These are phyloP conservation scores for Larix kaempferi DNA, from an alignment of 75 land plant species.

Conservation along the genomic window DNA sequence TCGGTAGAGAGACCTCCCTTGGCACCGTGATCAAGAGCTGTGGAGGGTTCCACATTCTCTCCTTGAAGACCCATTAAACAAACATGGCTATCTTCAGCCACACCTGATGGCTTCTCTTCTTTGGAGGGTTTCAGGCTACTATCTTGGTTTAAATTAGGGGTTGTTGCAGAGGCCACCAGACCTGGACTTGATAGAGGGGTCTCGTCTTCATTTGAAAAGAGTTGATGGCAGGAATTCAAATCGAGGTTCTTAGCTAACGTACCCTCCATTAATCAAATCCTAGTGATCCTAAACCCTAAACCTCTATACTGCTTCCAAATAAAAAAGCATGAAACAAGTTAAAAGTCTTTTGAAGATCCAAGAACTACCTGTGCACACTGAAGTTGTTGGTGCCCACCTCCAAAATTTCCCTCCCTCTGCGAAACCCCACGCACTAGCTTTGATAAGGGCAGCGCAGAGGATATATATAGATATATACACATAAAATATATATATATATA, in stretches of 20 bases:
- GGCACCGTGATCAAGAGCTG: not conserved
- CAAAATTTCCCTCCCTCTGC: too few species aligned
- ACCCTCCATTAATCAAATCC: not conserved
- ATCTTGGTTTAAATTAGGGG: constrained; percentile 1
- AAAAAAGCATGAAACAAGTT: too few species aligned
- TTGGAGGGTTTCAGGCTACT: not conserved
- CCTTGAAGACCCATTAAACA: constrained; percentile 2
- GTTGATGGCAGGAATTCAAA: not conserved
- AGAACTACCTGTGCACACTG: too few species aligned
- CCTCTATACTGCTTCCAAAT: too few species aligned
- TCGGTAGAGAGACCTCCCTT: not conserved
- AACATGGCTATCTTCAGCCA: not conserved
- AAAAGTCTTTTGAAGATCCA: too few species aligned
- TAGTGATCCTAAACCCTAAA: not conserved
- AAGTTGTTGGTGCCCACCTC: too few species aligned
- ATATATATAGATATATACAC: too few species aligned
- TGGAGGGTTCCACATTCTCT: not conserved
- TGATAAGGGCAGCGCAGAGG: too few species aligned
- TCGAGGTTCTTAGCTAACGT: not conserved
- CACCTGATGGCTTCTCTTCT: not conserved
- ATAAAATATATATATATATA: too few species aligned
- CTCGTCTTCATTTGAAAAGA: not conserved
- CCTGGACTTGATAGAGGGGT: not conserved
- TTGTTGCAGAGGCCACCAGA: not conserved
- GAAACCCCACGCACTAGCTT: too few species aligned